These are phyloP conservation scores for Berberis thunbergii DNA, from an alignment of 164 flowering plant genomes.

Conservation along the genomic window DNA sequence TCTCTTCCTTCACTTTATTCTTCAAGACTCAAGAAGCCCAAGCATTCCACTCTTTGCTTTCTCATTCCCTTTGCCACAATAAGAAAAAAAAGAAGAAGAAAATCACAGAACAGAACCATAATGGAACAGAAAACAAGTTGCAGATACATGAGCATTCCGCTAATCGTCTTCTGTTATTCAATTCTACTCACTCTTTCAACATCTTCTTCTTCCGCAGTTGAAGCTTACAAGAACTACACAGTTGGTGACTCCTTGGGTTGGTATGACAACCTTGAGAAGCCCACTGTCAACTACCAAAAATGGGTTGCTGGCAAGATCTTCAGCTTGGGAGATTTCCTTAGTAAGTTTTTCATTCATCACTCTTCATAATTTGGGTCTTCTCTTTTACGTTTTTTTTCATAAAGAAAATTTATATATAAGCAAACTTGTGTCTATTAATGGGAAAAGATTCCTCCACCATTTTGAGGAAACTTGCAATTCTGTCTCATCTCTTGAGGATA, in stretches of 20 bases:
- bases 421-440: too few relatives aligned
- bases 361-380: background rate
- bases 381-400: too few relatives aligned
- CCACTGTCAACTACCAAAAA: slow-evolving; percentile 57
- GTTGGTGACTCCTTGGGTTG: slow-evolving; percentile 89
- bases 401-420: too few relatives aligned
- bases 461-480: background rate
- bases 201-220: slow-evolving; percentile 10
- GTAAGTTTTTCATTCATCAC: slow-evolving; percentile 32
- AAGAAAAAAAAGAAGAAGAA: too few relatives aligned
- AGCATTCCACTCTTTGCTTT: too few relatives aligned
- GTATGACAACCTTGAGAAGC: slow-evolving; percentile 56
- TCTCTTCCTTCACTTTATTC: too few relatives aligned
- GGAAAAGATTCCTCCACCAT: too few relatives aligned
- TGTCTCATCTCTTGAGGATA: background rate
- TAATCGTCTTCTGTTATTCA: background rate
- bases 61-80: too few relatives aligned
- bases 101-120: background rate
- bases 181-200: slow-evolving; percentile 9
- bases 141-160: background rate
- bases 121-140: background rate
- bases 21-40: too few relatives aligned
- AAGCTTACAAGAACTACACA: slow-evolving; percentile 78
- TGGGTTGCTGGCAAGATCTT: slow-evolving; percentile 67
- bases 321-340: slow-evolving; percentile 85